Conservation (phyloP, 1,139 yeast genomes). For the Williopsis jadinii region DNA sequence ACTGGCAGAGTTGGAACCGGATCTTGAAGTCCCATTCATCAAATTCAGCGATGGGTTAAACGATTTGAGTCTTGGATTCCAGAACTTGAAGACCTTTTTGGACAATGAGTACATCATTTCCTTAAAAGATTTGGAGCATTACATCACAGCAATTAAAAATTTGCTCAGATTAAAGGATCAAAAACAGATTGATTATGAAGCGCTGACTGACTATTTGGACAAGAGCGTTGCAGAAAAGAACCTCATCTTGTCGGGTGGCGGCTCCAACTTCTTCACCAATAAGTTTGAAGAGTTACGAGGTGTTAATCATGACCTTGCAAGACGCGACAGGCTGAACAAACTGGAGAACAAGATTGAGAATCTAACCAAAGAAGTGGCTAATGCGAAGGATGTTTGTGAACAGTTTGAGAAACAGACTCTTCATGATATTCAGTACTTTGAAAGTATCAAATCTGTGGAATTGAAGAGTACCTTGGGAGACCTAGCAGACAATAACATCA, state of each 20-base stretch:
- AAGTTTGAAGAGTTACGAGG: conserved; percentile 57
- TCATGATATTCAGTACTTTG: conserved; percentile 77
- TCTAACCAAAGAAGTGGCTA: conserved; percentile 50
- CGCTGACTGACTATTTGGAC: conserved; percentile 66
- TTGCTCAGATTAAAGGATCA: conserved; percentile 82
- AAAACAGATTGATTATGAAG: conserved; percentile 86
- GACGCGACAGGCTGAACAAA: conserved; percentile 44
- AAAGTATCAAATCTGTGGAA: conserved; percentile 71
- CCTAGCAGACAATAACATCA: conserved; percentile 70
- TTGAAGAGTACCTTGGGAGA: conserved; percentile 62
- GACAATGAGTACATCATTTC: conserved; percentile 82
- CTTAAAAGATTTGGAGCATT: conserved; percentile 81
- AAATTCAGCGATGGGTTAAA: conserved; percentile 48
- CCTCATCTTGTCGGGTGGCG: conserved; percentile 47
- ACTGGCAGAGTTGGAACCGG: conserved; percentile 46
- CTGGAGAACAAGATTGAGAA: conserved; percentile 51
- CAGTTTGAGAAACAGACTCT: conserved; percentile 59
- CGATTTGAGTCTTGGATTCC: conserved; percentile 38
- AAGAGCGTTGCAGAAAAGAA: conserved; percentile 67
- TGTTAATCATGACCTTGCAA: conserved; percentile 48
- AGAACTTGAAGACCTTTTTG: conserved; percentile 49
- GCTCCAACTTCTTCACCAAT: conserved; percentile 44
- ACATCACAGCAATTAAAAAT: conserved; percentile 67
- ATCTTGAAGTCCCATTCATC: conserved; percentile 43
- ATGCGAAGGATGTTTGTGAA: conserved; percentile 65